These are phyloP conservation scores for Colletotrichum tropicicola DNA, from an alignment of 2,329 filamentous ascomycete genomes.

Conservation along the genomic window DNA sequence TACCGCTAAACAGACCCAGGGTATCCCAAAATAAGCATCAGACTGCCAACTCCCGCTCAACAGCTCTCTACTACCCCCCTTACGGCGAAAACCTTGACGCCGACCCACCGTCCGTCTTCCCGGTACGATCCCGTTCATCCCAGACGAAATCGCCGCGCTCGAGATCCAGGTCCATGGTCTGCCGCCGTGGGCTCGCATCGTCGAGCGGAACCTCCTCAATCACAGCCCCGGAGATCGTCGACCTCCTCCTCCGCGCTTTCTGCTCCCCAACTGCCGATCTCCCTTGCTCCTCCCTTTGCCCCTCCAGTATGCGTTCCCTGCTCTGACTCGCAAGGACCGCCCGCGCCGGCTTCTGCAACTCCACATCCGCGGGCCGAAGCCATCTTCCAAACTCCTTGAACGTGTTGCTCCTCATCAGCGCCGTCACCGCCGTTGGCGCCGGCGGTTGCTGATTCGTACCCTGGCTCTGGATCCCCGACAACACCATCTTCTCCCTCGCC, in stretches of 20 bases:
- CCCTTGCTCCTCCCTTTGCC: neutral
- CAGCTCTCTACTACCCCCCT: neutral
- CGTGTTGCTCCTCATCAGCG: neutral
- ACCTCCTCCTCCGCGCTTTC: neutral
- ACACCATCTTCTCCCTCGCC: neutral
- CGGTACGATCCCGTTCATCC: neutral
- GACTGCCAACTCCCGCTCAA: neutral
- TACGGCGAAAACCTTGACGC: neutral
- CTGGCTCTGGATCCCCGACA: neutral
- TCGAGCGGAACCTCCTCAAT: neutral
- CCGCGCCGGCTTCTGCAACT: neutral
- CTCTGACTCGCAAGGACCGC: neutral
- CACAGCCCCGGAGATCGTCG: neutral
- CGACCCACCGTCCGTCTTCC: neutral
- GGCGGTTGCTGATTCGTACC: too few species aligned
- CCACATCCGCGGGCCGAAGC: constrained; percentile 8
- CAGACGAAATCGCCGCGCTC: constrained; percentile 2
- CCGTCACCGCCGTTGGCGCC: neutral
- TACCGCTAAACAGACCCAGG: neutral
- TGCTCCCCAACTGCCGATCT: neutral
- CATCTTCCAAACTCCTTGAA: constrained; percentile 9
- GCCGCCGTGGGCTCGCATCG: neutral
- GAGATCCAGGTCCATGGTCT: neutral
- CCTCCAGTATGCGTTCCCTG: neutral
- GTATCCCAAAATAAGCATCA: neutral